Conservation (phyloP, 2,329 filamentous ascomycete genomes). For the Huntiella omanensis region DNA sequence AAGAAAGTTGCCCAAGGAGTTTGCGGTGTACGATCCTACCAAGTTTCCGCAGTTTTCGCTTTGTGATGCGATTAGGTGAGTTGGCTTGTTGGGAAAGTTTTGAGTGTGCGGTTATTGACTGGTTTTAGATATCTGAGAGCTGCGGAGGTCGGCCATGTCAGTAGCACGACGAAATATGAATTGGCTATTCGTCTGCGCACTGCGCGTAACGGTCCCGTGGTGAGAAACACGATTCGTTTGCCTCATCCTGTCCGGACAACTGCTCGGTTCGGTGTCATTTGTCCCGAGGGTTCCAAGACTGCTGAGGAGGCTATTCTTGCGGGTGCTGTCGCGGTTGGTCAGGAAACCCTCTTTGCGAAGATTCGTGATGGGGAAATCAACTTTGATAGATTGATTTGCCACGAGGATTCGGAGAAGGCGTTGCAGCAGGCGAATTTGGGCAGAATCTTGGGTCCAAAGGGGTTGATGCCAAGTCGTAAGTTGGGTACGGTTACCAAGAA, state of each 20-base stretch:
- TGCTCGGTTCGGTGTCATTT: slow-evolving; percentile 76
- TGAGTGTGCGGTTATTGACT: slow-evolving; percentile 1
- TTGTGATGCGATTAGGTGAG: slow-evolving; percentile 80
- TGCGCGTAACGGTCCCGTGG: slow-evolving; percentile 64
- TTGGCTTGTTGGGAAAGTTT: neutral
- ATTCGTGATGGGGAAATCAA: slow-evolving; percentile 57
- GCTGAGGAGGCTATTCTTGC: slow-evolving; percentile 56
- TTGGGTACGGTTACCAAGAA: slow-evolving; percentile 76
- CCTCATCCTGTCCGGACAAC: slow-evolving; percentile 83
- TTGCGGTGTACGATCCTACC: slow-evolving; percentile 46
- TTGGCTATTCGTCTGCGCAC: slow-evolving; percentile 67
- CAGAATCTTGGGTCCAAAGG: slow-evolving; percentile 67
- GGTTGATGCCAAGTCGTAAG: slow-evolving; percentile 82
- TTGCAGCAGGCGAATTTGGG: slow-evolving; percentile 68
- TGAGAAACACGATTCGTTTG: slow-evolving; percentile 74
- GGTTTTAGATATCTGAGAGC: slow-evolving; percentile 44
- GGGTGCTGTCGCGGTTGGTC: slow-evolving; percentile 68
- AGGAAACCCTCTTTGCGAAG: slow-evolving; percentile 66
- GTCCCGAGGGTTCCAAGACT: slow-evolving; percentile 57
- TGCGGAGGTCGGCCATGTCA: slow-evolving; percentile 69
- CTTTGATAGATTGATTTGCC: slow-evolving; percentile 81
- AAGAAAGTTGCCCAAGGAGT: slow-evolving; percentile 44
- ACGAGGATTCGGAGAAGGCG: slow-evolving; percentile 56
- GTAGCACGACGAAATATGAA: slow-evolving; percentile 68
- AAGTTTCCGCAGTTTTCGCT: slow-evolving; percentile 53